Base-by-base conservation (phyloP, 2,329 filamentous ascomycete species). In the Fusarium marasasianum region DNA sequence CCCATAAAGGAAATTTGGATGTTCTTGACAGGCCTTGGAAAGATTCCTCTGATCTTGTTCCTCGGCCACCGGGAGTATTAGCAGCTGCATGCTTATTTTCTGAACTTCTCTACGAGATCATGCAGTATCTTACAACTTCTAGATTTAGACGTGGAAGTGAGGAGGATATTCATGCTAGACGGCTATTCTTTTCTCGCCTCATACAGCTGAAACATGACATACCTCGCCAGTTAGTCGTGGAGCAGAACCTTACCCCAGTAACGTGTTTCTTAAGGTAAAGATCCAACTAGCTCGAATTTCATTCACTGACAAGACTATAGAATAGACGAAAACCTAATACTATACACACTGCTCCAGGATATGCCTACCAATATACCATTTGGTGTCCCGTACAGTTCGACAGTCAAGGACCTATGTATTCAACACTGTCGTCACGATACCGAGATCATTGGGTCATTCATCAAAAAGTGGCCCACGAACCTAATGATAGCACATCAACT, bases 241-340 rank as follows among this genome's bases (percentile, higher is more conserved):
- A 63, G 33, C 33, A 58, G 17, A 63, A 63, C 1, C 22, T 24
- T 13, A 63, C 51, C 9, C 51, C 60, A 14, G 60, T 24, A 4
- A 63, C 60, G 12, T 63, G 41, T 35, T 63, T 63, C 22, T 5
- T 63, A n/a, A 45, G 51, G 60, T 63, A 37, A 31, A 29, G 15
- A 38, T 13, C 6, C 3, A n/a, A 2, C 5, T 4, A 6, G 4
- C 0, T 38, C 6, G 2, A 9, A 8, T 33, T 18, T 20, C 33
- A 20, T 18, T n/a, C 17, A 20, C 40, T 63, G 1, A 63, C 18
- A 29, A 5, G 6, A 11, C 12, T 12, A 33, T 3, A 63, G 60
- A 24, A 63, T 63, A 37, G 60, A 63, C 8, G 51, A 58, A 33
- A 63, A 58, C 1, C 9, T 37, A 13, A 35, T 59, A 2, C 13